Percentiles rank a stretch among this genome's conserved stretches.
Conservation (phyloP, 495 filamentous ascomycete genomes). For the Xylaria nigripes region DNA sequence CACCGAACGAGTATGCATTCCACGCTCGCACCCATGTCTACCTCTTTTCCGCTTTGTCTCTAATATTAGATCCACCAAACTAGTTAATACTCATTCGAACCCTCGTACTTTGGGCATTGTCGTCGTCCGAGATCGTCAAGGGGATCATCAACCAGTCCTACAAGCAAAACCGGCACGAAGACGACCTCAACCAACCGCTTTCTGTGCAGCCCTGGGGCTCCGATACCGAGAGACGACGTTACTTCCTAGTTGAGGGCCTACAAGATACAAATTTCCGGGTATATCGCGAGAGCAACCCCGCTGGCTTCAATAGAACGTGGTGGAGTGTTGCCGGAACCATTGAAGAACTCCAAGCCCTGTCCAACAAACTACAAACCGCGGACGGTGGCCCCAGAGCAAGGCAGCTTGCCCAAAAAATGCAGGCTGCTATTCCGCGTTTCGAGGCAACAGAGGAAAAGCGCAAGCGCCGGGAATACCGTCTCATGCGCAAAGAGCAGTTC, state of each 20-base stretch:
- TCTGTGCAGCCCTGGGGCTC: slow-evolving; percentile 92
- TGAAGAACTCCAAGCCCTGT: slow-evolving; percentile 70
- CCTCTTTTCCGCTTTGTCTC: background rate
- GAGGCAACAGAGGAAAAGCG: slow-evolving; percentile 96
- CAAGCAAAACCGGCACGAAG: slow-evolving; percentile 81
- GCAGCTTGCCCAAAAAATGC: slow-evolving; percentile 66
- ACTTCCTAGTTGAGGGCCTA: slow-evolving; percentile 87
- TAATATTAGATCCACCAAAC: background rate
- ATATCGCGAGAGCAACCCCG: slow-evolving; percentile 89
- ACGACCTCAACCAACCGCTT: slow-evolving; percentile 85
- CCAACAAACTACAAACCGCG: slow-evolving; percentile 59
- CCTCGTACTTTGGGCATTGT: slow-evolving; percentile 81
- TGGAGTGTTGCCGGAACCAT: slow-evolving; percentile 86
- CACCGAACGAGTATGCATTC: slow-evolving; percentile 64
- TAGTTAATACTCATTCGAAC: slow-evolving; percentile 75
- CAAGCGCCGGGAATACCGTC: slow-evolving; percentile 82
- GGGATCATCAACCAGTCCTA: slow-evolving; percentile 77
- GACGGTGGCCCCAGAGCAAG: slow-evolving; percentile 75
- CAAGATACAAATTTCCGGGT: slow-evolving; percentile 91
- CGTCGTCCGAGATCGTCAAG: slow-evolving; percentile 76
- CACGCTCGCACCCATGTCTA: background rate
- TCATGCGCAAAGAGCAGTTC: slow-evolving; percentile 79
- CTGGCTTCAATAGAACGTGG: slow-evolving; percentile 71
- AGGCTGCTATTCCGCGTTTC: slow-evolving; percentile 80
- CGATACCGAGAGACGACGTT: slow-evolving; percentile 83